Evolutionary conservation across 176 grass and related monocot genomes (phyloP).

Genomic region (Carex pumila): DNA sequence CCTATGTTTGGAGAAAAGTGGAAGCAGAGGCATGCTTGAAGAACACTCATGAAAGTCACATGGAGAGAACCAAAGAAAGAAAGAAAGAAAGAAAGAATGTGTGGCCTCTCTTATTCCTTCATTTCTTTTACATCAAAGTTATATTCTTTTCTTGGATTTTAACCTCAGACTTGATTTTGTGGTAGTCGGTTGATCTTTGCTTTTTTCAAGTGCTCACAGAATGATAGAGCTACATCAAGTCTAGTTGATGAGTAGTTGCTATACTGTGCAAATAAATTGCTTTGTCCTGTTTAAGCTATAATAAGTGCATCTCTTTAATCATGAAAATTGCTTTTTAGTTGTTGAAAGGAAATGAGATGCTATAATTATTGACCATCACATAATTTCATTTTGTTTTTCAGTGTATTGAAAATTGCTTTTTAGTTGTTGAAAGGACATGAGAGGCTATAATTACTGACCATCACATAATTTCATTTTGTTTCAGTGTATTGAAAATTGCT

Average conservation of each 20-base stretch:
- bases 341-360: not conserved
- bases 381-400: not conserved
- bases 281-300: constrained; percentile 18
- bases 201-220: not conserved
- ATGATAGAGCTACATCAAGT: constrained; percentile 12
- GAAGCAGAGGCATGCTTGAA: not conserved
- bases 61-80: not conserved
- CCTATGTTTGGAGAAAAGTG: not conserved
- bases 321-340: not conserved
- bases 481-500: no score
- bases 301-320: constrained; percentile 16
- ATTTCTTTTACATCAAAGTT: not conserved
- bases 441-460: no score
- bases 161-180: not conserved
- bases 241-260: not conserved
- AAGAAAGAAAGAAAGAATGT: not conserved
- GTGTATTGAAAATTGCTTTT: no score
- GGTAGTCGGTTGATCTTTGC: not conserved
- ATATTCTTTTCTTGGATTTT: constrained; percentile 15
- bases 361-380: no score
- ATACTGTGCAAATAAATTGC: not conserved
- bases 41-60: constrained; percentile 1
- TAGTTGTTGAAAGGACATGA: no score
- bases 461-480: no score
- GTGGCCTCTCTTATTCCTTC: not conserved